Evolutionary conservation across 371 early-diverging fungal species (phyloP).

Genomic region (Mortierella sp.): DNA sequence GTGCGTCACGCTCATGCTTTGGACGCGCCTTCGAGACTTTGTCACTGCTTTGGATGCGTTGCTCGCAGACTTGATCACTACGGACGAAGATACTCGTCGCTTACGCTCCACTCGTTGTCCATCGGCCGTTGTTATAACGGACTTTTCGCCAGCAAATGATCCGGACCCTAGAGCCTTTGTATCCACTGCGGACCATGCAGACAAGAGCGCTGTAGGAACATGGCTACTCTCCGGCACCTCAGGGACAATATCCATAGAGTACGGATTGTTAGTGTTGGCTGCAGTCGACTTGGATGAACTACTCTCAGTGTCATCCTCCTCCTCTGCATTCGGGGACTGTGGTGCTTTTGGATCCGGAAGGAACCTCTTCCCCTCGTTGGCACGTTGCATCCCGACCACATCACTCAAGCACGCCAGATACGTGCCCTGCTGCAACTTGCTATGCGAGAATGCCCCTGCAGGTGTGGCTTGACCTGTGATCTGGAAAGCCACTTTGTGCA

Average conservation of each 20-base stretch:
- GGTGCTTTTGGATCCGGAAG: conserved; percentile 30
- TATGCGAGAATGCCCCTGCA: conserved; percentile 43
- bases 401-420: conserved; percentile 81
- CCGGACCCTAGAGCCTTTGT: conserved; percentile 22
- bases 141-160: conserved; percentile 12
- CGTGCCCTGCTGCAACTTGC: conserved; percentile 64
- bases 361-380: conserved; percentile 67
- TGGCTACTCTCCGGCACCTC: conserved; percentile 24
- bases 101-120: conserved; percentile 45
- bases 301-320: neutral
- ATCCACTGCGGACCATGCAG: conserved; percentile 35
- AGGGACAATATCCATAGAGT: conserved; percentile 50
- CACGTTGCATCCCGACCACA: conserved; percentile 78
- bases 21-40: conserved; percentile 52
- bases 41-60: conserved; percentile 8
- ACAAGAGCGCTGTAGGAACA: conserved; percentile 23
- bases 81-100: conserved; percentile 55
- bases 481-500: conserved; percentile 93
- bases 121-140: conserved; percentile 39
- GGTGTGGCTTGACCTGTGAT: conserved; percentile 66
- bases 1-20: conserved; percentile 55
- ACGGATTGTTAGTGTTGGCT: conserved; percentile 4
- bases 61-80: conserved; percentile 43
- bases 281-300: too few species aligned
- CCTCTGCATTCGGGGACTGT: conserved; percentile 6